phyloP scores from a whole-genome alignment of 2,329 filamentous ascomycete genomes.

The Verticillium zaregamsianum region DNA sequence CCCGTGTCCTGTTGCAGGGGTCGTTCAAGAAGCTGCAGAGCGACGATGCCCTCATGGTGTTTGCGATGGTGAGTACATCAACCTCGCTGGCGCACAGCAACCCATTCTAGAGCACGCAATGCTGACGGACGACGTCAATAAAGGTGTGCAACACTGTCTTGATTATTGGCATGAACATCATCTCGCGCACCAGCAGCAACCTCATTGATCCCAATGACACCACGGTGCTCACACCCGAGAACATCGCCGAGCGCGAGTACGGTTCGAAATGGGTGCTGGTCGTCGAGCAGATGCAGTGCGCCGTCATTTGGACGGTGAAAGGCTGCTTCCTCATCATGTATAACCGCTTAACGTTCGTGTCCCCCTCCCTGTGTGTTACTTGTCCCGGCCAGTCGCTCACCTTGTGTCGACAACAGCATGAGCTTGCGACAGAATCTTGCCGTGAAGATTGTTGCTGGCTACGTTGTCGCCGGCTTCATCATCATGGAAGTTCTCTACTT shows the following conservation, averaged over 20 bases:
- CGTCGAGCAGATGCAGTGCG: constrained; percentile 58
- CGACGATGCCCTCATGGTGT: constrained; percentile 53
- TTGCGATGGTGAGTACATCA: constrained; percentile 39
- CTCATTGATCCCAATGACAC: constrained; percentile 48
- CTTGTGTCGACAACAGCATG: constrained; percentile 22
- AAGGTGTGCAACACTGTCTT: constrained; percentile 49
- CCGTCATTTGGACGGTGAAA: constrained; percentile 54
- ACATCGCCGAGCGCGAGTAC: constrained; percentile 34
- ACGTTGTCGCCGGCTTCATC: constrained; percentile 42
- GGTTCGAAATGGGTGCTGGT: constrained; percentile 62
- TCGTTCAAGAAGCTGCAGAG: constrained; percentile 45
- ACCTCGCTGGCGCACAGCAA: neutral
- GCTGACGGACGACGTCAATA: neutral
- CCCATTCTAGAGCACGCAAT: neutral
- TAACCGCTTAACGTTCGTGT: constrained; percentile 42
- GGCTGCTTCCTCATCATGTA: constrained; percentile 54
- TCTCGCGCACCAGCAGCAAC: constrained; percentile 53
- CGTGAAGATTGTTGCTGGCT: constrained; percentile 44
- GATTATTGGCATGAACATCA: constrained; percentile 50
- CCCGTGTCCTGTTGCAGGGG: constrained; percentile 33
- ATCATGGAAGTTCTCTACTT: constrained; percentile 46
- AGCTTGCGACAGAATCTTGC: constrained; percentile 41
- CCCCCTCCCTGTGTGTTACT: neutral
- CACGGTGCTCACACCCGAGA: constrained; percentile 37
- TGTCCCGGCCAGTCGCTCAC: neutral